These are phyloP conservation scores for Saposhnikovia divaricata DNA, from an alignment of 129 eudicot genomes.

Conservation along the genomic window DNA sequence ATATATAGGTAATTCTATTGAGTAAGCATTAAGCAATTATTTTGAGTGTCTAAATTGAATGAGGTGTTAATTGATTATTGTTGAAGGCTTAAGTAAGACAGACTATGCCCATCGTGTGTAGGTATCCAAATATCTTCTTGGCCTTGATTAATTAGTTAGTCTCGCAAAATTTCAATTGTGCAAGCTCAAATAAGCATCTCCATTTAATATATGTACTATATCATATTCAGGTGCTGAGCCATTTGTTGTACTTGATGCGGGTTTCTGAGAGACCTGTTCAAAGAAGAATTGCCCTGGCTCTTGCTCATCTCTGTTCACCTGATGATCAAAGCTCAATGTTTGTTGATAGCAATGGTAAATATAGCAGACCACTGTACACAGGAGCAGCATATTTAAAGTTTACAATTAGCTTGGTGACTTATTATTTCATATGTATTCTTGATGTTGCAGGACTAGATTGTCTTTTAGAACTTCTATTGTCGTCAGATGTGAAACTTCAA, in stretches of 20 bases:
- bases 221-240: slow-evolving; percentile 50
- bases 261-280: slow-evolving; percentile 48
- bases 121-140: not conserved
- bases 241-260: slow-evolving; percentile 72
- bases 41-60: not conserved
- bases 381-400: not conserved
- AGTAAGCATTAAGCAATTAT: not conserved
- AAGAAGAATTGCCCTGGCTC: slow-evolving; percentile 78
- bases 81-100: not conserved
- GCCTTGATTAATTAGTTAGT: not conserved
- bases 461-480: slow-evolving; percentile 69
- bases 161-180: not conserved
- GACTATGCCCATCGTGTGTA: not conserved
- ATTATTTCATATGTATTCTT: not conserved
- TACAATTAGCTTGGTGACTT: not conserved
- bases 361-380: not conserved
- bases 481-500: slow-evolving; percentile 47
- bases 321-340: slow-evolving; percentile 66
- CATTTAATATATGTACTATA: not conserved
- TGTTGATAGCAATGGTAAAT: slow-evolving; percentile 62
- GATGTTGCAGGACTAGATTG: slow-evolving; percentile 50
- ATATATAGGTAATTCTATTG: not conserved
- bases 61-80: not conserved
- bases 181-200: not conserved
- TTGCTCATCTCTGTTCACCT: slow-evolving; percentile 92